Evolutionary conservation across 1,284 basidiomycete genomes (phyloP), one percentile per base, ranked within the genome.

Genomic region (Cryptococcus sp.): DNA sequence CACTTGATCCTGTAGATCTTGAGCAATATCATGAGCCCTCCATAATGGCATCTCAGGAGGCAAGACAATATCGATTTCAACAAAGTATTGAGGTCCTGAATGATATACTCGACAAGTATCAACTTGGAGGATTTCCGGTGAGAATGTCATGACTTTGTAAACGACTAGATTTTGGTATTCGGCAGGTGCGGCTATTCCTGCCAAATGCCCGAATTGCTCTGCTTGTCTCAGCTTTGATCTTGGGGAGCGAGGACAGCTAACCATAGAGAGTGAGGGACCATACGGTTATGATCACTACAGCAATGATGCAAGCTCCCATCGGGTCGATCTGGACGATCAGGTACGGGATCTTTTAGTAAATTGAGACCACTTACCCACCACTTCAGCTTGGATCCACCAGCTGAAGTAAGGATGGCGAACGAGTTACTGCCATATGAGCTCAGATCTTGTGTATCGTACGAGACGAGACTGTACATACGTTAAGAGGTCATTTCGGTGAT

Each of bases 51-150:
- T 96, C 58, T 86, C 84, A 4, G 87, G 88, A 62, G 87, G 83
- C 85, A 98, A 90, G 31, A 98, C 94, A 52, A 98, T 85, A 74
- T 98, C 95, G 7, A 97, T 83, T 47, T 97, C 94, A 48, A 97
- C 93, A 68, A 92, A 89, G 70, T 91, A 95, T 57, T 91, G 83
- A 77, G 91, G 77, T 65, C 77, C 77, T 5, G 70, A 73, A 76
- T 92, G 89, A 67, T 94, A 93, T 34, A 90, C 89, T 56, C 89
- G 81, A 52, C 91, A 89, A 4, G 89, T 92, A 70, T 97, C 94
- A 44, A 97, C 81, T 69, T 87, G 84, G 58, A 87, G 82, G 58
- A 98, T 96, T 45, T 89, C 86, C 37, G 87, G 82, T 66, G 83
- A 87, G 76, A 93, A 98, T 3, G 90, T 94, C 76, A 86, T 84